Base-by-base conservation (phyloP, 2,329 filamentous ascomycete species). In the Stachybotrys chartarum region DNA sequence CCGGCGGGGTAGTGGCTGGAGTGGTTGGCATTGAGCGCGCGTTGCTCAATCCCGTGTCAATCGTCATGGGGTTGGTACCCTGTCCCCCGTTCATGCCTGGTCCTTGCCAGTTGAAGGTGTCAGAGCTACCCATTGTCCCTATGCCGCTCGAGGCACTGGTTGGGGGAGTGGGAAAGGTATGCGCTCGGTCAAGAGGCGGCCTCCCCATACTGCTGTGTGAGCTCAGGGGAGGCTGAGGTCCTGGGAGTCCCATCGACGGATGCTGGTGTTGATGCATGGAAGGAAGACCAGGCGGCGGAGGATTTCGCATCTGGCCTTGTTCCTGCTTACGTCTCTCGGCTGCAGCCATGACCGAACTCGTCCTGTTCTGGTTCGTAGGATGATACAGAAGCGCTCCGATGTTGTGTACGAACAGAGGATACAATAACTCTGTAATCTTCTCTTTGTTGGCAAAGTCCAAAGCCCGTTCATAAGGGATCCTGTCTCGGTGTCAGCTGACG, bases 391-490 rank as follows among this genome's bases (percentile, higher is more conserved):
- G 79, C 56, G 91, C 88, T 57, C 91, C 91, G 68, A 97, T 97
- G 73, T 97, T 96, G 73, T 97, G 92, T 45, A 97, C 94, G 70
- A 99, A 99, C 51, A 99, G 79, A 53, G 94, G 94, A 71, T 97
- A 99, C 54, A 97, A 77, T 51, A 92, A 78, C 73, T 97, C 93
- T 0, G 94, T 97, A 60, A 97, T 99, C 76, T 97, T 97, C 74
- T 99, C 94, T 80, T 97, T 97, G 78, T 99, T 99, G 61, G 94
- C 94, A 70, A 99, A 97, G 66, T 97, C 94, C 54, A 99, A 77
- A n/a, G 94, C 94, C 61, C 94, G 87, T 64, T 97, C 94, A 65
- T 96, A 97, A 2, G 94, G 94, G 66, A 99, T 99, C 92, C 92
- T 97, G 63, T 17, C 51, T 57, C 14, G 60, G 60, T 60, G 58